These are phyloP conservation scores for Leucosporidium creatinivorum DNA, from an alignment of 768 basidiomycete species.

Conservation along the genomic window DNA sequence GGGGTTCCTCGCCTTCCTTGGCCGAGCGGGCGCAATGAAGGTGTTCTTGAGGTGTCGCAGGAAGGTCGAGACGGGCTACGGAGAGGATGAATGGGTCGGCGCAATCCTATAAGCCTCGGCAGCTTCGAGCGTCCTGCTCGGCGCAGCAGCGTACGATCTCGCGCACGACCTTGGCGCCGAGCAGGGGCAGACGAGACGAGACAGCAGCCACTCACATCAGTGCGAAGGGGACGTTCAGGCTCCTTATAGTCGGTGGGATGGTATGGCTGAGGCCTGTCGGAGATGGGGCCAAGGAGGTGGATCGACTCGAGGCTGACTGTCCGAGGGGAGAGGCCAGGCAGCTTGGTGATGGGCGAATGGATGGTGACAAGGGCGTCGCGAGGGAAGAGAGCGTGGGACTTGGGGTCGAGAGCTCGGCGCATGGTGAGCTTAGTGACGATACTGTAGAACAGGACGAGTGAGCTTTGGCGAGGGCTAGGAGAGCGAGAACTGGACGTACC, in stretches of 20 bases:
- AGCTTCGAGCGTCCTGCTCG: too few relatives aligned
- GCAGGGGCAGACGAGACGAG: not conserved
- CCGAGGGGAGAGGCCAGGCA: constrained; percentile 3
- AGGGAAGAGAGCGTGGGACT: constrained; percentile 11
- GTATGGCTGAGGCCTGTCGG: constrained; percentile 9
- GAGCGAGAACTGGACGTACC: not conserved
- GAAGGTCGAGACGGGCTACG: not conserved
- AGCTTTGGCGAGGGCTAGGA: not conserved
- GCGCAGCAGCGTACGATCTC: too few relatives aligned
- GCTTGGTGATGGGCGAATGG: constrained; percentile 6
- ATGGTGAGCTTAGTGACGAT: constrained; percentile 20
- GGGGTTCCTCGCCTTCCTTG: not conserved
- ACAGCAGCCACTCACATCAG: not conserved
- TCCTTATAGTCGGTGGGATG: constrained; percentile 6
- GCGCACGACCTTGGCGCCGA: not conserved
- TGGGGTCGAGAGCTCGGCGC: constrained; percentile 4
- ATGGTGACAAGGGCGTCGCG: constrained; percentile 18
- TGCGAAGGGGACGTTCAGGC: not conserved
- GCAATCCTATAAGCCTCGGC: too few relatives aligned
- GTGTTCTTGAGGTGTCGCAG: not conserved
- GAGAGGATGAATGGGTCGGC: not conserved
- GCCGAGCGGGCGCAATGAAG: not conserved
- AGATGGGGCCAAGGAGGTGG: constrained; percentile 18
- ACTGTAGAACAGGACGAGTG: not conserved
- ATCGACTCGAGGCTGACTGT: constrained; percentile 4